Evolutionary conservation across 2,329 filamentous ascomycete species (phyloP).

Genomic region (Cytospora paraplurivora): DNA sequence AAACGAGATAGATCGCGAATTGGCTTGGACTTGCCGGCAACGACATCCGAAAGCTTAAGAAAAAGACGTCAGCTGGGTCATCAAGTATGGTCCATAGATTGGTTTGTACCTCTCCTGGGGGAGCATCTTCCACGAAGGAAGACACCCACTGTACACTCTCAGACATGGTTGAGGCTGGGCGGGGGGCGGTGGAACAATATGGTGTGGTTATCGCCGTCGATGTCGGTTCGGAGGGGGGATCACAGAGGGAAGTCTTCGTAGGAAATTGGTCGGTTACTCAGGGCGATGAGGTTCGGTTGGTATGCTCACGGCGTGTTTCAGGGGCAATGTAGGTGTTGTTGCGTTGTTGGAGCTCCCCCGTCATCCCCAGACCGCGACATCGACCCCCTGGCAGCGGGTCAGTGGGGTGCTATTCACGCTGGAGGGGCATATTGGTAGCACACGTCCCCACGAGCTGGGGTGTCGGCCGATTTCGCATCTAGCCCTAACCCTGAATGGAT

Average conservation of each 20-base stretch:
- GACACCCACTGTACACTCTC: constrained; percentile 64
- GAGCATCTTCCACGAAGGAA: constrained; percentile 90
- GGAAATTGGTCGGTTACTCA: background rate
- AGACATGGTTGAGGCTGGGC: constrained; percentile 35
- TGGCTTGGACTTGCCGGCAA: constrained; percentile 65
- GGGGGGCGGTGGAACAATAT: background rate
- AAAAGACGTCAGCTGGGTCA: constrained; percentile 30
- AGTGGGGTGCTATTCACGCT: constrained; percentile 16
- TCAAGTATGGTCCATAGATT: constrained; percentile 12
- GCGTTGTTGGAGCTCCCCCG: constrained; percentile 19
- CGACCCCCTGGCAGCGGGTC: constrained; percentile 20
- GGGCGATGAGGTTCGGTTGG: background rate
- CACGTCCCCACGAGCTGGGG: background rate
- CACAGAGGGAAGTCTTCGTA: background rate
- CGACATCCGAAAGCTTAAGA: constrained; percentile 77
- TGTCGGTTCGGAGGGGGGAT: background rate
- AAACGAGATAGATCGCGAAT: background rate
- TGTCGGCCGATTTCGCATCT: background rate
- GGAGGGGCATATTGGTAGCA: background rate
- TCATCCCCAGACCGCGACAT: constrained; percentile 19
- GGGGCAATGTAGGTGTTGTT: constrained; percentile 7
- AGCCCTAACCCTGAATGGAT: background rate
- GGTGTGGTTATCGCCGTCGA: background rate
- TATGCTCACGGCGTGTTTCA: constrained; percentile 10
- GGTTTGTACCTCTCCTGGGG: constrained; percentile 84